Conservation (phyloP, 1,139 yeast species). For the Taphrina wiesneri region DNA sequence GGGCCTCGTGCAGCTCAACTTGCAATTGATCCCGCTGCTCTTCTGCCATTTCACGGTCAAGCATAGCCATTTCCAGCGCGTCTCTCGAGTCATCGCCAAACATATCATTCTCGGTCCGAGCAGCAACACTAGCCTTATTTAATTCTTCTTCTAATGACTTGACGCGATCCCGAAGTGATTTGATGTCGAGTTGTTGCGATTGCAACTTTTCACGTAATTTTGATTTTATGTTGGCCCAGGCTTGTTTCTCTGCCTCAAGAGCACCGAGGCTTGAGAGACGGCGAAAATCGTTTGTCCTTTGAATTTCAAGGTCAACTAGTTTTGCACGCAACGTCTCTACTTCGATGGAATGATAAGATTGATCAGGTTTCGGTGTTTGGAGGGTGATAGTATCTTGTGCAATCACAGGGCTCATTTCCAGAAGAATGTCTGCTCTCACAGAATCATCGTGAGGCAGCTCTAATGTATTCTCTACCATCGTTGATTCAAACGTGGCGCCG, state of each 20-base stretch:
- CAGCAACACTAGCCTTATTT: background rate
- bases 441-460: background rate
- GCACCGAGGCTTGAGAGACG: slow-evolving; percentile 2
- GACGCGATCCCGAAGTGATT: background rate
- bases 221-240: slow-evolving; percentile 8
- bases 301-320: background rate
- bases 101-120: background rate
- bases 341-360: background rate
- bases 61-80: slow-evolving; percentile 54
- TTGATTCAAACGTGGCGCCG: too few species aligned
- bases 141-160: slow-evolving; percentile 2
- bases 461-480: background rate
- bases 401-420: too few species aligned
- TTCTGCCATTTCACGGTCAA: slow-evolving; percentile 58
- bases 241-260: slow-evolving; percentile 14
- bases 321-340: background rate
- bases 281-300: background rate
- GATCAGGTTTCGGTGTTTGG: background rate
- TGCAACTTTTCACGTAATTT: slow-evolving; percentile 19
- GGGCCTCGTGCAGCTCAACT: slow-evolving; percentile 45
- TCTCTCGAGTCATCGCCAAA: slow-evolving; percentile 42
- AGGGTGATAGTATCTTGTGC: background rate
- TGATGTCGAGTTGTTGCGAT: slow-evolving; percentile 16
- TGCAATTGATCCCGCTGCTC: slow-evolving; percentile 50
- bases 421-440: background rate